Evolutionary conservation across 805 yeast genomes (phyloP).

Genomic region (Kluyveromyces nonfermentans): DNA sequence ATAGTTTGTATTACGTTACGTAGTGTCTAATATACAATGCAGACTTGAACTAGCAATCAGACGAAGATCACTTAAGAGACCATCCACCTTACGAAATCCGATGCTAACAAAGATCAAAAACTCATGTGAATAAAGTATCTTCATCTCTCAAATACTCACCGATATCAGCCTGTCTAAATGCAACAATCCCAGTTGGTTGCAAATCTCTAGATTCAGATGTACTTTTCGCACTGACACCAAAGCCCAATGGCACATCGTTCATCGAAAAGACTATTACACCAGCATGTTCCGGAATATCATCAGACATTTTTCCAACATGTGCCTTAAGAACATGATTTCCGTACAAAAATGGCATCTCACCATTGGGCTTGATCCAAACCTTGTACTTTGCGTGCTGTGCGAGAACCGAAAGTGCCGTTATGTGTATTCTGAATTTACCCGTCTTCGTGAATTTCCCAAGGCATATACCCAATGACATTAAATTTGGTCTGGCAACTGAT

Average conservation of each 20-base stretch:
- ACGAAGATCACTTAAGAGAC: neutral
- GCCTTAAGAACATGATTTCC: conserved; percentile 97
- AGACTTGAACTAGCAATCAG: neutral
- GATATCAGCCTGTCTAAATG: conserved; percentile 93
- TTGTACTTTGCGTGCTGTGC: conserved; percentile 87
- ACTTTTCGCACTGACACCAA: conserved; percentile 89
- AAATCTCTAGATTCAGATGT: conserved; percentile 79
- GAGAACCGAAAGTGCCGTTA: conserved; percentile 77
- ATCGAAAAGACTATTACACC: conserved; percentile 88
- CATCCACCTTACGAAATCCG: neutral
- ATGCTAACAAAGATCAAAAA: neutral
- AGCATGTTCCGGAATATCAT: conserved; percentile 96
- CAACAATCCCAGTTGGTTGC: conserved; percentile 91
- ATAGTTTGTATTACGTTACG: neutral
- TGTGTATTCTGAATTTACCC: conserved; percentile 90
- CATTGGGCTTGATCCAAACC: conserved; percentile 93
- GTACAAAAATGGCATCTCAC: conserved; percentile 96
- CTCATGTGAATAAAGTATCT: conserved; percentile 81
- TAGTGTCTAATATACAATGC: neutral
- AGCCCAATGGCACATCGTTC: conserved; percentile 89
- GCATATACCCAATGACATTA: conserved; percentile 90
- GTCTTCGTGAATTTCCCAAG: conserved; percentile 96
- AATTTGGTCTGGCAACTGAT: conserved; percentile 75
- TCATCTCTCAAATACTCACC: conserved; percentile 98
- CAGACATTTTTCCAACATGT: conserved; percentile 93